Evolutionary conservation across 306 rosid species (phyloP), one percentile per base, ranked within the genome.

Genomic region (Prunus fruticosa): DNA sequence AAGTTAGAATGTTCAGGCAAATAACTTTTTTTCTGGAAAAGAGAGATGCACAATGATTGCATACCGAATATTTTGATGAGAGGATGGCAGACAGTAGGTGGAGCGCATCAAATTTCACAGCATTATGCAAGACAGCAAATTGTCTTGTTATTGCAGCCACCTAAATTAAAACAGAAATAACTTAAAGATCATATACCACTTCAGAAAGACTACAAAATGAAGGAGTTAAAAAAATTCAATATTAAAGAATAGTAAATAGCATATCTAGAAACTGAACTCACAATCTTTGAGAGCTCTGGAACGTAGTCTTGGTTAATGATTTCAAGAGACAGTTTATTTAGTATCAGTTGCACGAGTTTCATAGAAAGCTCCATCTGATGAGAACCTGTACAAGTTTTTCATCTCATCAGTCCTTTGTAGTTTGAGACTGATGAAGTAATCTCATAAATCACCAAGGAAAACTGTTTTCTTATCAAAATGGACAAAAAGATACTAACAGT

Each of bases 61-160:
- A 56, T 88, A 95, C 98, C 58, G 76, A 81, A 80, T 82, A 72
- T 58, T 91, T 83, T 69, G 91, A 84, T 28, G 90, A 85, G 68
- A 95, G 68, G 64, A 90, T 80, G 49, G 85, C 85, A 74, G 88
- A 81, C 52, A 95, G 90, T 53, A 95, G 80, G 81, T 88, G 95
- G 69, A 95, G 89, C 53, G 90, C 91, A 80, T 95, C 93, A 45
- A 95, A 95, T 80, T 95, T 95, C 79, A 83, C 71, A 81, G 91
- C 86, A 74, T 79, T 88, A 64, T 95, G 98, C 81, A 87, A 82
- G 71, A 90, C 80, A 52, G 96, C 88, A 85, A 92, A 95, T 80
- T 82, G 97, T 84, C 85, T 88, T 67, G 96, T 88, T 69, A 88
- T 65, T 82, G 71, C 71, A 19, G 83, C 84, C 79, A 92, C 95